Percentiles rank a stretch among this genome's conserved stretches.
These are phyloP conservation scores for Huiozyma sinensis DNA, from an alignment of 805 yeast species.

Conservation along the genomic window DNA sequence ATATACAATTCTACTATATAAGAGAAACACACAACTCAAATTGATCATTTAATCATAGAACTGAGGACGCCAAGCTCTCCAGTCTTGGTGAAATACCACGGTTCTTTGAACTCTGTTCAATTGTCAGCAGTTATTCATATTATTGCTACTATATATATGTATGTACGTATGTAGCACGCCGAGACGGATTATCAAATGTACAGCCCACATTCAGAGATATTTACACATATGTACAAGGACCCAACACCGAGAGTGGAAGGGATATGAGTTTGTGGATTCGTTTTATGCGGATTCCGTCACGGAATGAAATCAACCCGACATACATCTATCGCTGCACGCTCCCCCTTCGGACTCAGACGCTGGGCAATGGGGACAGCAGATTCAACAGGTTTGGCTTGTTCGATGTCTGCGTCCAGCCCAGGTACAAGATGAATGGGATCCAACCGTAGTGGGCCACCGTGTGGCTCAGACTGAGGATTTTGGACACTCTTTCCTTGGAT, in stretches of 20 bases:
- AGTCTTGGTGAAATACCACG: too few relatives aligned
- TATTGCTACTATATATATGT: neutral
- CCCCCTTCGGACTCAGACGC: constrained; percentile 14
- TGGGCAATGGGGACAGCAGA: constrained; percentile 29
- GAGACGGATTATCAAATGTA: neutral
- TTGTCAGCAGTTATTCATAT: too few relatives aligned
- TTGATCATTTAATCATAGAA: too few relatives aligned
- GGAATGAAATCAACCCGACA: too few relatives aligned
- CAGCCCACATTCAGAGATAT: too few relatives aligned
- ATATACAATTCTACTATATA: constrained; percentile 1
- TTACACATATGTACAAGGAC: too few relatives aligned
- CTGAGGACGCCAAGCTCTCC: too few relatives aligned
- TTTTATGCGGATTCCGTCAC: too few relatives aligned
- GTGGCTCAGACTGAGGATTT: constrained; percentile 71
- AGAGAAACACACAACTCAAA: neutral
- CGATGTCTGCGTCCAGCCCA: constrained; percentile 76
- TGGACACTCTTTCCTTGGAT: constrained; percentile 73
- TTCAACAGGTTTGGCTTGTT: constrained; percentile 73
- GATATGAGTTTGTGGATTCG: too few relatives aligned
- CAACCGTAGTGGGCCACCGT: constrained; percentile 92
- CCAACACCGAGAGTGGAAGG: too few relatives aligned
- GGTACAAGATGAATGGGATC: constrained; percentile 87
- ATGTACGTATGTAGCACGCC: neutral
- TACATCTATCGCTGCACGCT: too few relatives aligned
- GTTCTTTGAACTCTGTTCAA: too few relatives aligned